Base-by-base conservation (phyloP, 352 stramenopile species). In the Discostella stelligera region DNA sequence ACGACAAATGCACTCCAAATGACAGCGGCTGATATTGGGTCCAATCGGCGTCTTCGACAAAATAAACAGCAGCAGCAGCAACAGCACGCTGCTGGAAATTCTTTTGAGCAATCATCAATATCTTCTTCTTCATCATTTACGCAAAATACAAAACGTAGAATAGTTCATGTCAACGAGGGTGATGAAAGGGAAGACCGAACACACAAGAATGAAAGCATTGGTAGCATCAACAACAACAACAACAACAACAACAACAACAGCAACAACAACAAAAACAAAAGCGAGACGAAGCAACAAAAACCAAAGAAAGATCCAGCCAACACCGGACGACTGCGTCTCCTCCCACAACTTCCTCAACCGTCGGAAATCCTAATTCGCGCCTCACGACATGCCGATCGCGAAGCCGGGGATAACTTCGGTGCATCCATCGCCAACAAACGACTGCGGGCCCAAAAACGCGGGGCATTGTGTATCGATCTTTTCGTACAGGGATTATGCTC, bases 361-460 rank as follows among this genome's bases (percentile, higher is more conserved):
- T 64, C 20, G n/a, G 74, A 82, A 74, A 71, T 82, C 18, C 67
- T 82, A 14, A 78, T 67, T 13, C 64, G 63, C 3, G 30, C 67
- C 14, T 25, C 39, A 13, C 74, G 74, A 18, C 62, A 70, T 61
- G 25, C n/a, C 10, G 66, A 74, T 23, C 70, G 71, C 25, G 59
- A 68, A 23, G 71, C 77, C 41, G 27, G 27, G 27, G 27, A 32
- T 32, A 32, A 32, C 27, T 32, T 32, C 5, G 27, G 27, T 32
- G 68, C 32, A 13, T 65, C 46, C 3, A 69, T 90, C 2, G 64
- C 81, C 44, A 91, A 93, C 73, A 52, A 65, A 20, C 73, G 77
- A 11, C 75, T 70, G 18, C 83, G 87, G 18, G 72, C 83, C 2
- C 80, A 82, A 60, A 93, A 93, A 72, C 82, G 87, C 49, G 87